Percentiles rank a stretch among this genome's conserved stretches.
Evolutionary conservation across 768 basidiomycete species (phyloP).

Genomic region (Pulveroboletus sp.): DNA sequence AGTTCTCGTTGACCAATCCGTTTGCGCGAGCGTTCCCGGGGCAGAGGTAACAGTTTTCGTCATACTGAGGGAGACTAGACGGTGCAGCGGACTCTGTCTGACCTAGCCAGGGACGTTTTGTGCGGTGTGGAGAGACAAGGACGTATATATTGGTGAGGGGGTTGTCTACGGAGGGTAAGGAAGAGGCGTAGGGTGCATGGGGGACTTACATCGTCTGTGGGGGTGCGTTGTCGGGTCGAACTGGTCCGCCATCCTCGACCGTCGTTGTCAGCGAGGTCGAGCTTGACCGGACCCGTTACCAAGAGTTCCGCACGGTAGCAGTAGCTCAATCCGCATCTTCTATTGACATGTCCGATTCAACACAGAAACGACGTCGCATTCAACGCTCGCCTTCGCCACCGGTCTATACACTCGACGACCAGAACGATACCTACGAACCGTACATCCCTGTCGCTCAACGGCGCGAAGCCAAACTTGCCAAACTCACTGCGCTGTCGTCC

Average conservation of each 20-base stretch:
- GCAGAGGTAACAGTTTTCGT: slow-evolving; percentile 79
- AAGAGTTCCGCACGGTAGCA: not conserved
- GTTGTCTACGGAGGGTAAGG: slow-evolving; percentile 50
- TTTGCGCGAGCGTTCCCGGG: slow-evolving; percentile 76
- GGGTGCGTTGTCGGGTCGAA: slow-evolving; percentile 64
- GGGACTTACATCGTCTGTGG: slow-evolving; percentile 60
- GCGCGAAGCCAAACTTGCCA: slow-evolving; percentile 73
- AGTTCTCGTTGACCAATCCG: slow-evolving; percentile 64
- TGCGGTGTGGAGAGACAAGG: slow-evolving; percentile 87
- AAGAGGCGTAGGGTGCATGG: not conserved
- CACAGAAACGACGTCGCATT: slow-evolving; percentile 47
- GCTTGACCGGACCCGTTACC: not conserved
- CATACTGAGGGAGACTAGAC: slow-evolving; percentile 53
- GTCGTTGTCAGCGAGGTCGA: not conserved
- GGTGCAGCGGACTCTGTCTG: slow-evolving; percentile 67
- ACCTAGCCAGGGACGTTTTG: slow-evolving; percentile 87
- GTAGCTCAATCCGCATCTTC: not conserved
- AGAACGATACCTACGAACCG: slow-evolving; percentile 64
- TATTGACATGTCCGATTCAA: slow-evolving; percentile 25
- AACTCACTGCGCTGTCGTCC: slow-evolving; percentile 59
- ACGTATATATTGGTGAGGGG: slow-evolving; percentile 73
- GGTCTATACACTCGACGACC: slow-evolving; percentile 56
- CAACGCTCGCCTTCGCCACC: slow-evolving; percentile 57
- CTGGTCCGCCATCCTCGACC: slow-evolving; percentile 17
- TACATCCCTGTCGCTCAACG: slow-evolving; percentile 87